phyloP scores from a whole-genome alignment of 331 rosid genomes.

The Saraca asoca region DNA sequence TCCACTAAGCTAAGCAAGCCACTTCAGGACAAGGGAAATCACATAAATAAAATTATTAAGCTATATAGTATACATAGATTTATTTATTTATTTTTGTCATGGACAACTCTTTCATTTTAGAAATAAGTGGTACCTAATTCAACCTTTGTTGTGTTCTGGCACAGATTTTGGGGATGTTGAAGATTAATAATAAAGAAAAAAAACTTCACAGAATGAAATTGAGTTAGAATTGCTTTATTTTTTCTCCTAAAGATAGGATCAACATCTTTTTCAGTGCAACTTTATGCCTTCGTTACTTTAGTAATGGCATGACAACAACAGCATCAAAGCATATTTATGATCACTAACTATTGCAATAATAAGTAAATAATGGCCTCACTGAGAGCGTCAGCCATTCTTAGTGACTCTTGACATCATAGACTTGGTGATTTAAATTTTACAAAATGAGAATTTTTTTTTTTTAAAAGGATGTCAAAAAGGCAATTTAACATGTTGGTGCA shows the following conservation, averaged over 20 bases:
- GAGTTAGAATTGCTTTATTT: too few species aligned
- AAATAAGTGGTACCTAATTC: slow-evolving; percentile 19
- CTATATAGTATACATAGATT: neutral
- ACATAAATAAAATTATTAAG: slow-evolving; percentile 16
- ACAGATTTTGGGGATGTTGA: slow-evolving; percentile 28
- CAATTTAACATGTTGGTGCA: too few species aligned
- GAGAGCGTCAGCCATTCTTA: neutral
- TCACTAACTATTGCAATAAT: neutral
- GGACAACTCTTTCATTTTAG: neutral
- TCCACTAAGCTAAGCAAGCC: slow-evolving; percentile 16
- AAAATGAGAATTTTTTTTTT: too few species aligned
- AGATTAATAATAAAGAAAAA: neutral
- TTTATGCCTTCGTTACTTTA: slow-evolving; percentile 33
- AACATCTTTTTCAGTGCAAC: slow-evolving; percentile 50
- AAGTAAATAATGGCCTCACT: neutral
- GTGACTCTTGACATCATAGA: neutral
- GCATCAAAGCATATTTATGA: slow-evolving; percentile 3
- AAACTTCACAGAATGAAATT: too few species aligned
- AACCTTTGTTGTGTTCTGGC: slow-evolving; percentile 21
- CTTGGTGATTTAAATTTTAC: too few species aligned
- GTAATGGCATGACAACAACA: slow-evolving; percentile 20
- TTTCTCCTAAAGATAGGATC: slow-evolving; percentile 52
- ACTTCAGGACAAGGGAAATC: slow-evolving; percentile 19
- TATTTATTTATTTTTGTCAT: too few species aligned
- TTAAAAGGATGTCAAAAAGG: too few species aligned